Base-by-base conservation (phyloP, 2,329 filamentous ascomycete species). In the Chrysosporium keratinophilum region DNA sequence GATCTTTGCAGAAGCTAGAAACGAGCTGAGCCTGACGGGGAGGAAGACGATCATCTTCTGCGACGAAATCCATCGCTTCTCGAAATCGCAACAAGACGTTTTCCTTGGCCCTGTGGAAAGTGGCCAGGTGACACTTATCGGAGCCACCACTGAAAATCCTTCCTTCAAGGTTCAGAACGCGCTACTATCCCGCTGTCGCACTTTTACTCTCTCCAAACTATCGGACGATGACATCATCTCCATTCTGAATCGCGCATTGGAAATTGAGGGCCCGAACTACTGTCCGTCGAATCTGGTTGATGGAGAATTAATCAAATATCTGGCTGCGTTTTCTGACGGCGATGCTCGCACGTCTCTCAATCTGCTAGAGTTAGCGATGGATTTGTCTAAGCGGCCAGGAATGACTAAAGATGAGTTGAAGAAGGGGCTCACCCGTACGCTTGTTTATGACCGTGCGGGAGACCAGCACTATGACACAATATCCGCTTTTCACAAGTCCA, bases 381-480 rank as follows among this genome's bases (percentile, higher is more conserved):
- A 87, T 35, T 76, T 95, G 0, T 83, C 85, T 2, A 77, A 73
- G 33, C 78, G 79, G 5, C 75, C 78, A 0, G 74, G 76, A 9
- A 82, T 85, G 58, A 93, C 87, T 0, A 81, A 84, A 58, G 82
- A 85, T 5, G 80, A 82, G 55, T 81, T 98, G 65, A 95, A 95
- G 66, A 76, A 82, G 1, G 80, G 86, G 1, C 76, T 98, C 9
- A 97, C 91, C 1, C 90, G 90, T 66, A 97, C 91, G 0, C 76
- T 97, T 1, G 89, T 97, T 12, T 97, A 97, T 70, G 93, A 98
- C 69, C 83, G 93, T 52, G 87, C 87, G 0, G 91, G 93, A 50
- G 93, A 98, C 69, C 88, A 95, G 67, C 93, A 97, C 71, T 98
- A 97, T 73, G 91, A 98, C 66, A 93, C 87, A 51, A 97, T 98